Conservation (phyloP, 306 rosid species). For the Pterocarpus macrocarpus region DNA sequence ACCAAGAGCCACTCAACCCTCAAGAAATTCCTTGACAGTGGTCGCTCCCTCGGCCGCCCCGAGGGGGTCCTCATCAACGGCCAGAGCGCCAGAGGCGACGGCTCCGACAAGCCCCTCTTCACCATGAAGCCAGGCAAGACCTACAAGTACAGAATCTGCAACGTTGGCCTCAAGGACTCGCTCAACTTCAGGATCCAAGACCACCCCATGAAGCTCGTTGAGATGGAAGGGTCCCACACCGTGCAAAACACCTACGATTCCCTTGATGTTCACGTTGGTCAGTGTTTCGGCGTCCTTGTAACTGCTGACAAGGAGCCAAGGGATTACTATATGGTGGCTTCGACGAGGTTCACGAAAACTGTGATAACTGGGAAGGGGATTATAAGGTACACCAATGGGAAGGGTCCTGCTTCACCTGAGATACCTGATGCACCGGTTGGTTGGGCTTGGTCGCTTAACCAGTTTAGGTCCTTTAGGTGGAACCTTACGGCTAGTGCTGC, state of each 20-base stretch:
- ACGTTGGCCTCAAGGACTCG: slow-evolving; percentile 72
- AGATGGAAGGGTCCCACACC: slow-evolving; percentile 88
- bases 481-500: slow-evolving; percentile 94
- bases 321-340: slow-evolving; percentile 79
- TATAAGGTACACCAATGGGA: slow-evolving; percentile 61
- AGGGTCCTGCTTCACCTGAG: slow-evolving; percentile 65
- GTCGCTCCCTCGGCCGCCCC: slow-evolving; percentile 67
- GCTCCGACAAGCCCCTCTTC: slow-evolving; percentile 73
- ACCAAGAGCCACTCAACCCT: slow-evolving; percentile 71
- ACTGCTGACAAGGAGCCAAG: slow-evolving; percentile 72
- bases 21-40: slow-evolving; percentile 59
- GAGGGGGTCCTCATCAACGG: slow-evolving; percentile 81
- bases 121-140: slow-evolving; percentile 78
- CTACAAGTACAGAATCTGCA: slow-evolving; percentile 82
- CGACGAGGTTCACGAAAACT: slow-evolving; percentile 71
- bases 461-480: slow-evolving; percentile 85
- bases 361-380: slow-evolving; percentile 59
- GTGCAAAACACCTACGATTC: slow-evolving; percentile 77
- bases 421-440: slow-evolving; percentile 71
- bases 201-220: slow-evolving; percentile 74
- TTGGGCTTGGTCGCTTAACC: slow-evolving; percentile 95
- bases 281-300: slow-evolving; percentile 72
- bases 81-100: slow-evolving; percentile 63
- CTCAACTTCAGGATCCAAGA: slow-evolving; percentile 82
- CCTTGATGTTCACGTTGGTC: slow-evolving; percentile 79